Percentiles rank a stretch among this genome's conserved stretches.
phyloP scores from a whole-genome alignment of 805 yeast species.

The Monosporozyma aquatica region DNA sequence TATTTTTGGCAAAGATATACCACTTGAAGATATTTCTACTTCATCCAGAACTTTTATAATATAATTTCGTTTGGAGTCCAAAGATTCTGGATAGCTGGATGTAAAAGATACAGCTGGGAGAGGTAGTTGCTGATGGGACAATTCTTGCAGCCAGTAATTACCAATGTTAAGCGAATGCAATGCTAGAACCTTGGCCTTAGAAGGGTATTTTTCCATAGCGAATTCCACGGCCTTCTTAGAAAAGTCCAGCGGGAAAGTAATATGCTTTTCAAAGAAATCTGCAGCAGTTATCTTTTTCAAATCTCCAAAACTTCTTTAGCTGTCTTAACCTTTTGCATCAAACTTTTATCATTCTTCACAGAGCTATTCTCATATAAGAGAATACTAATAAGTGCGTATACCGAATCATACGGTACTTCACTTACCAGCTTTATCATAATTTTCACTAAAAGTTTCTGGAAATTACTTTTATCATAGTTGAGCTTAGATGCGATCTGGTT shows the following conservation, averaged over 20 bases:
- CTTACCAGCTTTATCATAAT: slow-evolving; percentile 40
- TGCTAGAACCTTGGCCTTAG: slow-evolving; percentile 16
- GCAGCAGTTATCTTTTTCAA: slow-evolving; percentile 27
- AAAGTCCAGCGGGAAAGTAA: slow-evolving; percentile 41
- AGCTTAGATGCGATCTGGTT: slow-evolving; percentile 73
- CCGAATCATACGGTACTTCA: slow-evolving; percentile 64
- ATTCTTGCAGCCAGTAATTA: slow-evolving; percentile 46
- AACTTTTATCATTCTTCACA: slow-evolving; percentile 30
- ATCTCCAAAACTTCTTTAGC: slow-evolving; percentile 42
- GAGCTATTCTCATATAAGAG: slow-evolving; percentile 35
- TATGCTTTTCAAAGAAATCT: slow-evolving; percentile 22
- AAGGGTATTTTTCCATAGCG: slow-evolving; percentile 36
- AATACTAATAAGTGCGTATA: slow-evolving; percentile 55
- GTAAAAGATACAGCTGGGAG: slow-evolving; percentile 52
- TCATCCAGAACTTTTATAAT: slow-evolving; percentile 38
- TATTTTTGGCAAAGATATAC: slow-evolving; percentile 83
- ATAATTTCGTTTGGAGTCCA: slow-evolving; percentile 40
- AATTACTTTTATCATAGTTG: slow-evolving; percentile 37
- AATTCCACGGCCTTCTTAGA: slow-evolving; percentile 43
- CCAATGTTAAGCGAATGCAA: slow-evolving; percentile 35
- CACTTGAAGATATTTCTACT: slow-evolving; percentile 63
- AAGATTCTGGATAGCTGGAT: slow-evolving; percentile 34
- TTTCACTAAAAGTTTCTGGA: slow-evolving; percentile 45
- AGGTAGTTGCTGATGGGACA: slow-evolving; percentile 46
- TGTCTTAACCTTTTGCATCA: slow-evolving; percentile 40